Conservation (phyloP, 805 yeast genomes). For the Hanseniaspora guilliermondii region DNA sequence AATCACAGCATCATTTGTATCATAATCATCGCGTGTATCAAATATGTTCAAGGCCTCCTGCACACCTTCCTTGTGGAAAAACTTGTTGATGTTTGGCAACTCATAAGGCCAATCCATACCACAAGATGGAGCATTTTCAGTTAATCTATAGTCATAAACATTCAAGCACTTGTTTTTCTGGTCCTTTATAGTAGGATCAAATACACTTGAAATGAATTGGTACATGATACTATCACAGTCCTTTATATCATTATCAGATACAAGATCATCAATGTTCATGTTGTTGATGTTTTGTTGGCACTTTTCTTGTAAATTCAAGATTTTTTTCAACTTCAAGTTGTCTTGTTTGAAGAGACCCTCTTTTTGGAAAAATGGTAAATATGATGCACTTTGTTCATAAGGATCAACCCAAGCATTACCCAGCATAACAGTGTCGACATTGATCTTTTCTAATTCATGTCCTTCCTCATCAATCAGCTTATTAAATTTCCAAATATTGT, state of each 20-base stretch:
- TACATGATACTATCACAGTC: slow-evolving; percentile 37
- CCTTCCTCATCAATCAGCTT: slow-evolving; percentile 19
- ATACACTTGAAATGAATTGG: slow-evolving; percentile 22
- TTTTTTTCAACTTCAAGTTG: slow-evolving; percentile 30
- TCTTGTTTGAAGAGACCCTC: slow-evolving; percentile 40
- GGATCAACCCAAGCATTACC: slow-evolving; percentile 97
- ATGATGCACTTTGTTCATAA: slow-evolving; percentile 66
- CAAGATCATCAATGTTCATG: slow-evolving; percentile 15
- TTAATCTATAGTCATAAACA: slow-evolving; percentile 65
- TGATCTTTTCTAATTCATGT: slow-evolving; percentile 18
- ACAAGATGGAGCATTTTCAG: slow-evolving; percentile 70
- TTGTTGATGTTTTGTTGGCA: slow-evolving; percentile 45
- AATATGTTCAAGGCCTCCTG: slow-evolving; percentile 43
- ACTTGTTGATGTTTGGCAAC: slow-evolving; percentile 39
- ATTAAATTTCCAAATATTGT: slow-evolving; percentile 42
- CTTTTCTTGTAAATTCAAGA: slow-evolving; percentile 40
- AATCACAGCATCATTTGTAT: slow-evolving; percentile 16
- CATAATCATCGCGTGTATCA: slow-evolving; percentile 18
- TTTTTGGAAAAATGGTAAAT: slow-evolving; percentile 55
- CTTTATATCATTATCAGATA: slow-evolving; percentile 24
- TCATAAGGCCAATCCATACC: slow-evolving; percentile 88
- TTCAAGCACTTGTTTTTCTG: slow-evolving; percentile 52
- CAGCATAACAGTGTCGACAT: slow-evolving; percentile 56
- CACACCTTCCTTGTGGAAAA: slow-evolving; percentile 38
- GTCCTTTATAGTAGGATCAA: slow-evolving; percentile 22